phyloP scores from a whole-genome alignment of 2,329 filamentous ascomycete species.

The Penicillium paneum region DNA sequence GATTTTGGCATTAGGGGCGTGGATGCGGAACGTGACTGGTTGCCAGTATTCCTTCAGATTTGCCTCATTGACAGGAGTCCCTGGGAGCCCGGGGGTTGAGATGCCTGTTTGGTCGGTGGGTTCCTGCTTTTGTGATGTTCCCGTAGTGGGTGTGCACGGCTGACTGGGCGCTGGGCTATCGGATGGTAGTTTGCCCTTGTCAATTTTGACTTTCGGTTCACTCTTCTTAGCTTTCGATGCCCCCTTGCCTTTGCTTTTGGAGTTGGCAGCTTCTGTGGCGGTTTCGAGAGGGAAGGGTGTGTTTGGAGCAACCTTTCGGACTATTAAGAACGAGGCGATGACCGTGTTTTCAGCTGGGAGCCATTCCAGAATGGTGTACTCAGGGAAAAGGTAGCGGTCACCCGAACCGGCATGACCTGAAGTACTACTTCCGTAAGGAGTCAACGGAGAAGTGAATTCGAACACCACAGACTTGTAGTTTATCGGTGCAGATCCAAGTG shows the following conservation, averaged over 20 bases:
- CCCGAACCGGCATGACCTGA: conserved; percentile 43
- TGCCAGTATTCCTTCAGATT: conserved; percentile 49
- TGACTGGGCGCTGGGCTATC: conserved; percentile 11
- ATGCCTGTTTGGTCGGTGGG: not conserved
- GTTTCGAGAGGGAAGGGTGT: conserved; percentile 38
- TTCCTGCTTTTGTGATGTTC: conserved; percentile 16
- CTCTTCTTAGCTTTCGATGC: conserved; percentile 40
- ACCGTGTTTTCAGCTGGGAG: conserved; percentile 46
- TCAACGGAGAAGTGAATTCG: conserved; percentile 45
- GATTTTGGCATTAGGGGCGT: conserved; percentile 50
- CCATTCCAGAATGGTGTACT: conserved; percentile 49
- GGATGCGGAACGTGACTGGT: conserved; percentile 56
- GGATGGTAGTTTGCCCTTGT: conserved; percentile 19
- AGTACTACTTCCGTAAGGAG: conserved; percentile 41
- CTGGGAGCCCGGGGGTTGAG: conserved; percentile 5
- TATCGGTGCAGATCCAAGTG: conserved; percentile 35
- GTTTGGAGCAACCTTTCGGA: conserved; percentile 43
- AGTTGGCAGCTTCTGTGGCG: conserved; percentile 27
- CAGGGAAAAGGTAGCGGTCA: conserved; percentile 50
- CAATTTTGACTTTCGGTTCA: conserved; percentile 25
- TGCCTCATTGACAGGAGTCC: conserved; percentile 16
- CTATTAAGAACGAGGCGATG: conserved; percentile 48
- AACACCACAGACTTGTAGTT: conserved; percentile 49
- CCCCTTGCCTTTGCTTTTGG: conserved; percentile 31
- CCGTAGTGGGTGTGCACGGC: conserved; percentile 14